These are phyloP conservation scores for Martiniozyma abietophila DNA, from an alignment of 805 yeast genomes.

Conservation along the genomic window DNA sequence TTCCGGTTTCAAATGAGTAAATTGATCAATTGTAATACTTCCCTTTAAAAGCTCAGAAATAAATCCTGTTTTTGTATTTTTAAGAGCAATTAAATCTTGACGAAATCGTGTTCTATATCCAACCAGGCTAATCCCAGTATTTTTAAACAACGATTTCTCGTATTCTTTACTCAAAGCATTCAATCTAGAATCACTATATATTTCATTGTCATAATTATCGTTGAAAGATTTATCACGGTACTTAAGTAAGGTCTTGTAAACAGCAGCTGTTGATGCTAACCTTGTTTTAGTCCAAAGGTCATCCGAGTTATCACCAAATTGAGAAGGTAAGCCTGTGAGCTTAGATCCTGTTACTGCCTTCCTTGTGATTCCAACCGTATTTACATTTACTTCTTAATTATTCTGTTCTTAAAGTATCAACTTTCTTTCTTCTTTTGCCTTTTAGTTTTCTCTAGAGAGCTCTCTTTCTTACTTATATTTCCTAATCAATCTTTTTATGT, in stretches of 20 bases:
- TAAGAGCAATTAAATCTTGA: constrained; percentile 26
- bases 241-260: constrained; percentile 13
- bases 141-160: constrained; percentile 18
- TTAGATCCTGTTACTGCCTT: too few relatives aligned
- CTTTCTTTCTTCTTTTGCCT: too few relatives aligned
- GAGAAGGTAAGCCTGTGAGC: not conserved
- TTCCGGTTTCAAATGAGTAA: constrained; percentile 14
- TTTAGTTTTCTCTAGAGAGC: too few relatives aligned
- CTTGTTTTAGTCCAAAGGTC: constrained; percentile 16
- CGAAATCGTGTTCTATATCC: constrained; percentile 22
- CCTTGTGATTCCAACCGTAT: too few relatives aligned
- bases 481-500: too few relatives aligned
- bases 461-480: too few relatives aligned
- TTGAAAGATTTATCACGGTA: constrained; percentile 1
- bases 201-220: too few relatives aligned
- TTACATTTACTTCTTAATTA: too few relatives aligned
- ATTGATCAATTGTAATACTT: constrained; percentile 15
- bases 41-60: constrained; percentile 16
- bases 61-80: constrained; percentile 21
- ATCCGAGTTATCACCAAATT: not conserved
- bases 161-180: constrained; percentile 15
- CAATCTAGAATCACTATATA: too few relatives aligned
- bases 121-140: constrained; percentile 12
- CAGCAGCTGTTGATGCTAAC: constrained; percentile 17
- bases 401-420: too few relatives aligned